phyloP scores from a whole-genome alignment of 805 yeast genomes.

The Candida ascalaphidarum region DNA sequence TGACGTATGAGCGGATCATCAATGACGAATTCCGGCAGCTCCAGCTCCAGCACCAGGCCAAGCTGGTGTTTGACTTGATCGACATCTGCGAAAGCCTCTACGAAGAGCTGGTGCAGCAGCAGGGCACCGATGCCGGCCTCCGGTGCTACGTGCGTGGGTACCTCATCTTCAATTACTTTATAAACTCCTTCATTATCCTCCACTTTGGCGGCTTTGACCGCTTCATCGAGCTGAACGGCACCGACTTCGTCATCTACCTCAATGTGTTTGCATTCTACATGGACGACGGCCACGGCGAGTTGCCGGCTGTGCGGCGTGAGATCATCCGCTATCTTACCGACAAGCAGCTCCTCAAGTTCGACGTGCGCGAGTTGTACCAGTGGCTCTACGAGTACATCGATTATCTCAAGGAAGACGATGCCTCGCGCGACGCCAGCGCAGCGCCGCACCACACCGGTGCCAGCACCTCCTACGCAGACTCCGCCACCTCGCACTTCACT shows the following conservation, averaged over 20 bases:
- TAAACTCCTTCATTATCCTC: constrained; percentile 32
- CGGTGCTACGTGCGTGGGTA: constrained; percentile 25
- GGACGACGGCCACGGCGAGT: too few species aligned
- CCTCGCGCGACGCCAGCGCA: not conserved
- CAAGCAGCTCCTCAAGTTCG: constrained; percentile 22
- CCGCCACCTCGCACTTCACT: too few species aligned
- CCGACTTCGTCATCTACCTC: constrained; percentile 33
- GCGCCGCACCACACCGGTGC: too few species aligned
- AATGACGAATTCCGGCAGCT: constrained; percentile 27
- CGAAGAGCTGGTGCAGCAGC: constrained; percentile 16
- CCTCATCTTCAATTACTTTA: constrained; percentile 33
- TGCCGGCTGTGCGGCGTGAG: too few species aligned
- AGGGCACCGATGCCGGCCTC: constrained; percentile 10
- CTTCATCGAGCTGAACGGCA: constrained; percentile 26
- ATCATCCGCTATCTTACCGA: constrained; percentile 17
- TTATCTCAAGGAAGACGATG: constrained; percentile 23
- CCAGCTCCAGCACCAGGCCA: constrained; percentile 22
- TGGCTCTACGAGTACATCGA: constrained; percentile 34
- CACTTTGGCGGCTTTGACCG: constrained; percentile 34
- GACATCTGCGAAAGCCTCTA: constrained; percentile 31
- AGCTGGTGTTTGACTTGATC: constrained; percentile 30
- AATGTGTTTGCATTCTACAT: constrained; percentile 34
- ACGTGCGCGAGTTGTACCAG: constrained; percentile 23
- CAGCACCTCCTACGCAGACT: too few species aligned
- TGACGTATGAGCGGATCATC: constrained; percentile 18